Evolutionary conservation across 768 basidiomycete genomes (phyloP), one percentile per base, ranked within the genome.

Genomic region (Glaciozyma martinii): DNA sequence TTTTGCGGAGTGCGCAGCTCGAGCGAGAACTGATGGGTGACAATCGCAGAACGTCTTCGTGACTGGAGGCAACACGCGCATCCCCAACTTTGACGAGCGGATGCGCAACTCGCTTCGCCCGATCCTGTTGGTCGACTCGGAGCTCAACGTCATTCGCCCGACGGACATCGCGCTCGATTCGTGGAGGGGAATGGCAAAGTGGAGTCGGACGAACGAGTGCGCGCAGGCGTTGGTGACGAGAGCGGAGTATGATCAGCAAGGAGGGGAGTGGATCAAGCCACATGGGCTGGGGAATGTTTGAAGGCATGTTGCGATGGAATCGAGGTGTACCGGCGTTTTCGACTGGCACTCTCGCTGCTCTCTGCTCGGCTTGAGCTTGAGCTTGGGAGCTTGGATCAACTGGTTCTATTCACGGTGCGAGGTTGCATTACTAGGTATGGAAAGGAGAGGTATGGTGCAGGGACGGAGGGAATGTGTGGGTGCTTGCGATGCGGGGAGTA

Each of bases 171-270:
- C 77, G 18, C 69, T 85, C 66, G 90, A 94, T 71, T 87, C 92
- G 21, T 99, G 93, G 93, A 81, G 82, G 49, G 95, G 95, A 10
- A 93, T 99, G 90, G 88, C 89, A 19, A 81, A 81, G 57, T 81
- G 80, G 76, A 73, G 76, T 9, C 33, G 66, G 1, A 82, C 82
- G n/a, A 77, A 79, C 0, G 83, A 80, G 63, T 86, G 87, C 71
- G 56, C 63, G 53, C 75, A 74, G 40, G 81, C 84, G 1, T 80
- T 82, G 3, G 82, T 94, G 46, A 89, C 86, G 21, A 81, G 80
- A 71, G 84, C 81, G 7, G 89, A 97, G 75, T 99, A 97, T 70
- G 85, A 90, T 12, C 95, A 99, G 75, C 82, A 84, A 77, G 94
- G 95, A 0, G 84, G 84, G 3, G 92, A 95, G 76, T 82, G 89